Percentiles rank a stretch among this genome's conserved stretches.
These are phyloP conservation scores for Penicillium herquei DNA, from an alignment of 495 filamentous ascomycete species.

Conservation along the genomic window DNA sequence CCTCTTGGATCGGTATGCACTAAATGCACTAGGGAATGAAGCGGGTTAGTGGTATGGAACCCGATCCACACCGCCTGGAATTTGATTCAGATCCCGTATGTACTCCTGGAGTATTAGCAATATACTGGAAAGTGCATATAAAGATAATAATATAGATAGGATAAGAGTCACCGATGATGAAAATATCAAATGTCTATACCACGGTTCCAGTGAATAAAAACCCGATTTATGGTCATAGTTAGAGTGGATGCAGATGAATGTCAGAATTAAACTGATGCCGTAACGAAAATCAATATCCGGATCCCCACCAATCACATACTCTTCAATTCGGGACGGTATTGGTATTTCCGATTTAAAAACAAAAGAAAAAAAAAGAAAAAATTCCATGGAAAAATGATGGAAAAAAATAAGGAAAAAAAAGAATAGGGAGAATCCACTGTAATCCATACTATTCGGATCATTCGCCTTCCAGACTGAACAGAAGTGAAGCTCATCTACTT, in stretches of 20 bases:
- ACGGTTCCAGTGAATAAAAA: not conserved
- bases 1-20: conserved; percentile 18
- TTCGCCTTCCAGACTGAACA: conserved; percentile 18
- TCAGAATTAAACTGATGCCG: conserved; percentile 3
- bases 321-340: not conserved
- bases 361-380: not conserved
- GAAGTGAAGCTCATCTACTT: conserved; percentile 21
- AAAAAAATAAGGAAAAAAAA: conserved; percentile 20
- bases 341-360: not conserved
- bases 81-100: not conserved
- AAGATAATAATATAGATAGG: too few relatives aligned
- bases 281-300: conserved; percentile 2
- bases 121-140: too few relatives aligned
- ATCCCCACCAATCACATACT: conserved; percentile 8
- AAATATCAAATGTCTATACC: too few relatives aligned
- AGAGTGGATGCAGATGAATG: too few relatives aligned
- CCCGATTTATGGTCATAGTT: not conserved
- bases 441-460: conserved; percentile 3
- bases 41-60: conserved; percentile 4
- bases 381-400: conserved; percentile 6
- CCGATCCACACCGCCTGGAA: conserved; percentile 21
- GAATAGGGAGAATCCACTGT: conserved; percentile 17
- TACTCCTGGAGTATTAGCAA: too few relatives aligned
- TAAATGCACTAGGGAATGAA: conserved; percentile 27
- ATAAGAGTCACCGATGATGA: too few relatives aligned